A percentile compares a stretch with the other conserved stretches of the same genome.
Evolutionary conservation across 345 rosid species (phyloP).

Genomic region (Gossypium stocksii): DNA sequence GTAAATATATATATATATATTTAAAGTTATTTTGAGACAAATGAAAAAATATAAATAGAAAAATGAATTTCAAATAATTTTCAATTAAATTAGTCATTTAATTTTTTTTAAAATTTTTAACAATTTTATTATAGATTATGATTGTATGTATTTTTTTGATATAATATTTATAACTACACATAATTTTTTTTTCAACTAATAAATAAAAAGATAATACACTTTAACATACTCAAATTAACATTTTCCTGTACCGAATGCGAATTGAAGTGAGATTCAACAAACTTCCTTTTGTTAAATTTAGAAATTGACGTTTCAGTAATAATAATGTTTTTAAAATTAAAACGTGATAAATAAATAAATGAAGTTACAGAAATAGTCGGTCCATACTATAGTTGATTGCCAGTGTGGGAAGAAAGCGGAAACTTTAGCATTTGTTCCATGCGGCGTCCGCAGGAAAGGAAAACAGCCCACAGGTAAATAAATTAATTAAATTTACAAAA

Average conservation of each 20-base stretch:
- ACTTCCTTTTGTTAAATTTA: too few relatives aligned
- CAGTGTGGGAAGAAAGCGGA: neutral
- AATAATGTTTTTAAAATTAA: neutral
- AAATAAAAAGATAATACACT: rapidly evolving
- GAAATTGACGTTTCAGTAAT: too few relatives aligned
- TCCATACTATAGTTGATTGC: neutral
- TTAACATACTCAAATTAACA: rapidly evolving
- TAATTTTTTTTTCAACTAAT: rapidly evolving
- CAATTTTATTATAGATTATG: rapidly evolving
- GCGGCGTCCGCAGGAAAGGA: neutral
- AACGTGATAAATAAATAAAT: neutral
- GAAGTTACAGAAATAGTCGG: neutral
- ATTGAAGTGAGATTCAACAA: too few relatives aligned
- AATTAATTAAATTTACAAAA: neutral
- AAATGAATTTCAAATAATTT: too few relatives aligned
- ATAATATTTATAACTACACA: rapidly evolving
- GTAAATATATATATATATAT: too few relatives aligned
- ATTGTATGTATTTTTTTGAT: rapidly evolving
- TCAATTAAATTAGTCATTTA: too few relatives aligned
- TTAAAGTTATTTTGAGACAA: too few relatives aligned
- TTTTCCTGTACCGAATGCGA: rapidly evolving
- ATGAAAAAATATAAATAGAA: too few relatives aligned
- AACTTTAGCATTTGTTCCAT: neutral
- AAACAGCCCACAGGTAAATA: conserved; percentile 7
- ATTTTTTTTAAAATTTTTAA: rapidly evolving